Percentiles rank a stretch among this genome's conserved stretches.
Conservation (phyloP, 768 basidiomycete species). For the Goffeauzyma gilvescens region DNA sequence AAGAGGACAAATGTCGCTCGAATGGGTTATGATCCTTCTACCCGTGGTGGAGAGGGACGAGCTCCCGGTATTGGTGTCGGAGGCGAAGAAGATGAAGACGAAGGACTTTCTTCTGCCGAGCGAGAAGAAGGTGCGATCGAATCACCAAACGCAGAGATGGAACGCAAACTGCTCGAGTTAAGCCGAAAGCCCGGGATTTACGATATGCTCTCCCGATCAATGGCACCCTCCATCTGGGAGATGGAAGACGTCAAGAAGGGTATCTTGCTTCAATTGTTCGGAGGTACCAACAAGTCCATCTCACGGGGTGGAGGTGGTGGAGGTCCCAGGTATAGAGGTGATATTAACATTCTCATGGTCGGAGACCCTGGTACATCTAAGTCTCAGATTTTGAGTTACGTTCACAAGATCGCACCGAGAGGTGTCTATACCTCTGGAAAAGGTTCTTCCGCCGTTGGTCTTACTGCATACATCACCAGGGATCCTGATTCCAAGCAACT, state of each 20-base stretch:
- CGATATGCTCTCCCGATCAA: conserved; percentile 57
- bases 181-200: conserved; percentile 64
- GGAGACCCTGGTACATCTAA: conserved; percentile 99
- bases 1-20: conserved; percentile 46
- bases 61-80: conserved; percentile 51
- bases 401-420: conserved; percentile 93
- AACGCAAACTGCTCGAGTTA: conserved; percentile 54
- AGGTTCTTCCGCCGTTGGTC: conserved; percentile 92
- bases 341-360: conserved; percentile 91
- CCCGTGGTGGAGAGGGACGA: conserved; percentile 42
- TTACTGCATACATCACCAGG: conserved; percentile 94
- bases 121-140: conserved; percentile 15
- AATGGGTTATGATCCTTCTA: conserved; percentile 61
- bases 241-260: conserved; percentile 99
- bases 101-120: conserved; percentile 33
- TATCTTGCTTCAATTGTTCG: conserved; percentile 83
- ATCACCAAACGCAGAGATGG: conserved; percentile 46
- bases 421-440: conserved; percentile 97
- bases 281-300: conserved; percentile 93
- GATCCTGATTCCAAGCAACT: conserved; percentile 97
- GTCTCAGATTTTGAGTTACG: conserved; percentile 92
- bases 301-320: conserved; percentile 82
- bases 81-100: conserved; percentile 45
- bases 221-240: conserved; percentile 91
- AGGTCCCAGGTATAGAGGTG: conserved; percentile 87